Evolutionary conservation across 225 moss, liverwort and hornwort species (phyloP).

Genomic region (Bryoerythrophyllum caledonicum): DNA sequence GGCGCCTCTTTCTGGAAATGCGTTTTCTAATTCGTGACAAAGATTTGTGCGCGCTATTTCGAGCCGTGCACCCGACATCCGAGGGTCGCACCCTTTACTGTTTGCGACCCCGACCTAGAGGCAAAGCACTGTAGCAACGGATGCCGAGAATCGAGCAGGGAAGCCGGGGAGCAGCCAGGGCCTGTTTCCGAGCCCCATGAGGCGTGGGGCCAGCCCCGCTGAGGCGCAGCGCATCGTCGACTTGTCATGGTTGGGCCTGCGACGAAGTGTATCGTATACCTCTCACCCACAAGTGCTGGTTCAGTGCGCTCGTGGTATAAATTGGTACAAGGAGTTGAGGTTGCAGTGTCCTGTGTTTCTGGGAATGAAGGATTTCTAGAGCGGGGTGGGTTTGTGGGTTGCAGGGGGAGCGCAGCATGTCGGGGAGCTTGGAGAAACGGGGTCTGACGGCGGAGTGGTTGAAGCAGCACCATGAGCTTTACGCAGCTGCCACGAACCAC

Average conservation of each 20-base stretch:
- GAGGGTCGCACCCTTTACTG: neutral
- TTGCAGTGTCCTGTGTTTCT: neutral
- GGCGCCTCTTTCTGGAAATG: neutral
- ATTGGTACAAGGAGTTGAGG: neutral
- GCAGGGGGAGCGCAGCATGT: conserved; percentile 12
- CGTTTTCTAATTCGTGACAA: neutral
- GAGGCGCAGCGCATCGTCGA: conserved; percentile 27
- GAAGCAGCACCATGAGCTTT: conserved; percentile 48
- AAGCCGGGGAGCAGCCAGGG: neutral
- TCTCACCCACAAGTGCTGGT: neutral
- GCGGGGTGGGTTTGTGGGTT: neutral
- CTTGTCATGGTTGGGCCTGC: neutral
- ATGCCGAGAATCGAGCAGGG: neutral
- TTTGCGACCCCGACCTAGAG: neutral
- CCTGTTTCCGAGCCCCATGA: conserved; percentile 6
- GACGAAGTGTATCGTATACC: neutral
- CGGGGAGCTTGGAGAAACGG: conserved; percentile 17
- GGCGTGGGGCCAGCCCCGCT: neutral
- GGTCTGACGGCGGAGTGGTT: conserved; percentile 45
- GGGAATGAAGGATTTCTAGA: conserved; percentile 15
- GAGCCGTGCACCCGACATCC: neutral
- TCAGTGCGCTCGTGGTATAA: neutral
- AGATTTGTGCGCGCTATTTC: neutral
- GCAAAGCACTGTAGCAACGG: neutral
- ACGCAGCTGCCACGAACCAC: conserved; percentile 53